These are phyloP conservation scores for Kodamaea sagamina DNA, from an alignment of 805 yeast species.

Conservation along the genomic window DNA sequence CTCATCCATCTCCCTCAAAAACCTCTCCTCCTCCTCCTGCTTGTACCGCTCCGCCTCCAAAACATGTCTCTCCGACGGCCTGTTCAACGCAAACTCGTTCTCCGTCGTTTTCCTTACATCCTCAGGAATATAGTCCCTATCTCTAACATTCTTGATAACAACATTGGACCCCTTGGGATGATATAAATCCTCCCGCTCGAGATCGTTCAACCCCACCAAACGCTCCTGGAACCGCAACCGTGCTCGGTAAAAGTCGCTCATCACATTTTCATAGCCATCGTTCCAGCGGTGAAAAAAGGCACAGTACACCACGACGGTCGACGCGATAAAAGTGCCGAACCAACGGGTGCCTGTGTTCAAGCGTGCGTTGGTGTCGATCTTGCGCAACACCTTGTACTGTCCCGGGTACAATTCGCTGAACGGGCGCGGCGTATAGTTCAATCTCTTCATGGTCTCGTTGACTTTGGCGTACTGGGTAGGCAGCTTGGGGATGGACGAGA, in stretches of 20 bases:
- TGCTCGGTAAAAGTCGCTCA: conserved; percentile 64
- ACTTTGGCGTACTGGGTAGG: conserved; percentile 68
- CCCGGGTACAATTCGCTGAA: conserved; percentile 74
- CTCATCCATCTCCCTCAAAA: conserved; percentile 36
- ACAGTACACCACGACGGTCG: conserved; percentile 54
- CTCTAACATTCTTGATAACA: conserved; percentile 46
- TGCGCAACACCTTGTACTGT: conserved; percentile 67
- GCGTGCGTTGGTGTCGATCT: conserved; percentile 52
- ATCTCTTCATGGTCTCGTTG: conserved; percentile 69
- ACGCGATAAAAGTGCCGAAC: conserved; percentile 53
- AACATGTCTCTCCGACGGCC: conserved; percentile 71
- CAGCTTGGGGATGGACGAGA: conserved; percentile 60
- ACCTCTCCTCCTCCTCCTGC: conserved; percentile 64
- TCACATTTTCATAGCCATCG: conserved; percentile 75
- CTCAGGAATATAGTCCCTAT: conserved; percentile 44
- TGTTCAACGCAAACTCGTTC: conserved; percentile 53
- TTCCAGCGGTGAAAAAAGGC: conserved; percentile 83
- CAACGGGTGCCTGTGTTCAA: conserved; percentile 63
- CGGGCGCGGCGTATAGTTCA: conserved; percentile 80
- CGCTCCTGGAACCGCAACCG: conserved; percentile 58
- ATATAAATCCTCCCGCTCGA: conserved; percentile 64
- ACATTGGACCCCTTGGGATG: conserved; percentile 44
- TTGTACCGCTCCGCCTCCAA: conserved; percentile 71
- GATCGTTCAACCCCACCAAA: conserved; percentile 56
- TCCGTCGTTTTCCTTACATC: conserved; percentile 46